Base-by-base conservation (phyloP, 805 yeast genomes). In the Metschnikowia proteae region DNA sequence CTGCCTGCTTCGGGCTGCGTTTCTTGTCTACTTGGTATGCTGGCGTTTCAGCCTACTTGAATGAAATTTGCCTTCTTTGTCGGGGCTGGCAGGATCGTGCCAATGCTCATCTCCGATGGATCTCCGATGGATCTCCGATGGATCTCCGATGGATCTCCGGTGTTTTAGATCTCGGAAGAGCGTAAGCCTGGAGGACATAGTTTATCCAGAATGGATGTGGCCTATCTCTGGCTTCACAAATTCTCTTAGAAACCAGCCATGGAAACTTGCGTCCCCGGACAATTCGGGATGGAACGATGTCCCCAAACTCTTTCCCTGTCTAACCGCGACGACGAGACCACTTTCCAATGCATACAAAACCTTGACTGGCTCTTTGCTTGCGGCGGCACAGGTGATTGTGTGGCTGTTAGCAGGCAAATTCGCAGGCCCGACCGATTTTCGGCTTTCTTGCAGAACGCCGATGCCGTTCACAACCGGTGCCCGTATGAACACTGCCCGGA, bases 251-350 rank as follows among this genome's bases (percentile, higher is more conserved):
- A 83, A 87, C 86, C 88, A 86, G 57, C 78, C 74, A 62, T 87
- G 95, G 59, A 87, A 79, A 30, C 85, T 66, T 38, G 61, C 57
- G 54, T 84, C 88, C 10, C 62, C 65, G 1, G 83, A 66, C 33
- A 87, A 71, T 63, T 87, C 95, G 0, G 95, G 95, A 62, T 87
- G 95, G 64, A 87, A 87, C 1, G 89, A 82, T 0, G 91, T 86
- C 2, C 89, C 92, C 43, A 86, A 63, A 31, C 80, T 69, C 34
- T 74, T 74, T 0, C 84, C 87, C 61, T 86, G 90, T 57, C 80
- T 72, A 5, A 86, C 89, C 0, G 91, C 94, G 3, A 87, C 92
- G 31, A 86, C 75, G 34, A 79, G 63, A 1, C 69, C 67, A 29
- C 60, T 52, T 52, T 64, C 55, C 45, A 79, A 62, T 6, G 65